These are phyloP conservation scores for Prunus dulcis DNA, from an alignment of 306 rosid genomes.

Conservation along the genomic window DNA sequence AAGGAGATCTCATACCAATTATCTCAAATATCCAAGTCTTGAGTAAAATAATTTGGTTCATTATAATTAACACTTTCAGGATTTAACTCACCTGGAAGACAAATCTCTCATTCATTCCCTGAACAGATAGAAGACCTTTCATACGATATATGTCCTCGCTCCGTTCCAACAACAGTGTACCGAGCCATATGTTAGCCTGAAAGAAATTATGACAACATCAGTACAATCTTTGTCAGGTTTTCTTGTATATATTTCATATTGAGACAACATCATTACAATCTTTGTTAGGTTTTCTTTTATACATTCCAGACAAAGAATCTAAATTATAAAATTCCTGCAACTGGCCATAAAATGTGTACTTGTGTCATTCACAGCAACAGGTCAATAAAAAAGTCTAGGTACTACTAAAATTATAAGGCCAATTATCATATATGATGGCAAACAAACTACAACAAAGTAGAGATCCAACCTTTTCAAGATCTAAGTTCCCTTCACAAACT, in stretches of 20 bases:
- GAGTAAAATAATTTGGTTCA: background rate
- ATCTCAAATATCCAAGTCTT: background rate
- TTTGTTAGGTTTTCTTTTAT: constrained; percentile 1
- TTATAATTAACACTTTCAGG: background rate
- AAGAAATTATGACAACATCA: constrained; percentile 1
- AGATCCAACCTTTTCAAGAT: constrained; percentile 81
- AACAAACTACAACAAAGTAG: background rate
- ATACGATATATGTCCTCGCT: constrained; percentile 93
- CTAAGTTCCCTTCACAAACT: constrained; percentile 96
- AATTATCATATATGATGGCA: background rate
- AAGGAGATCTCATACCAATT: background rate
- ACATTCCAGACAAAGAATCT: constrained; percentile 6
- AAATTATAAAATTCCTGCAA: background rate
- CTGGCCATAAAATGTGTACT: constrained; percentile 15
- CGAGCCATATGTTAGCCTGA: constrained; percentile 97
- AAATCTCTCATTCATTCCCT: constrained; percentile 93
- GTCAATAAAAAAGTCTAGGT: background rate
- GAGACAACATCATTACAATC: constrained; percentile 2
- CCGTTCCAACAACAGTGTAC: constrained; percentile 72
- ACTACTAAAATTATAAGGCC: background rate
- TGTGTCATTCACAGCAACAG: background rate
- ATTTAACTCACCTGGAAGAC: constrained; percentile 79
- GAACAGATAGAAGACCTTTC: constrained; percentile 89
- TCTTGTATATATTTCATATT: background rate
- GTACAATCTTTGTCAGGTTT: constrained; percentile 8